Percentiles rank a stretch among this genome's conserved stretches.
These are phyloP conservation scores for Athelia psychrophila DNA, from an alignment of 1,284 basidiomycete genomes.

Conservation along the genomic window DNA sequence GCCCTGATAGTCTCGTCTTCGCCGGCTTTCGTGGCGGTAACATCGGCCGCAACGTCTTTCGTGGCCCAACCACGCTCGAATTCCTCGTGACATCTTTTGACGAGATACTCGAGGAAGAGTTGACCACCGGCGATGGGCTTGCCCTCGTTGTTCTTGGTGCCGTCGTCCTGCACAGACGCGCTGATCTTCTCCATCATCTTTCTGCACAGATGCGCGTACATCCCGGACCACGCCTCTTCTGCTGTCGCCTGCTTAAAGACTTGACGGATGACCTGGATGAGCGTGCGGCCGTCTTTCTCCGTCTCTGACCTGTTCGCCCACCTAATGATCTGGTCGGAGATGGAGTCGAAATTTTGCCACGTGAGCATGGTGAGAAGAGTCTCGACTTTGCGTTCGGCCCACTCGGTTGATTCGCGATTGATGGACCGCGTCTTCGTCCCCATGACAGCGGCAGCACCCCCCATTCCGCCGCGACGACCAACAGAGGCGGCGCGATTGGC, in stretches of 20 bases:
- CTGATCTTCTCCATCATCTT: constrained; percentile 93
- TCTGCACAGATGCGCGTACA: constrained; percentile 94
- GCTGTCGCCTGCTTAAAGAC: constrained; percentile 98
- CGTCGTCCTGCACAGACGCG: constrained; percentile 83
- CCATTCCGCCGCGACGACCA: constrained; percentile 37
- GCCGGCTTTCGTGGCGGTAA: constrained; percentile 52
- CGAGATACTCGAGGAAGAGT: no score
- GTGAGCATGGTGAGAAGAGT: constrained; percentile 93
- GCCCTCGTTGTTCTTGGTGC: constrained; percentile 74
- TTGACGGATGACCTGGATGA: constrained; percentile 93
- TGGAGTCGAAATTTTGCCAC: constrained; percentile 96
- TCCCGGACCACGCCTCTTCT: constrained; percentile 93
- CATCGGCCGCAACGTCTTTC: constrained; percentile 61
- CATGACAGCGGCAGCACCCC: constrained; percentile 54
- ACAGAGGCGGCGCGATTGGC: constrained; percentile 51
- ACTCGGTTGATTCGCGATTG: constrained; percentile 72
- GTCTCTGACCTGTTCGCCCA: constrained; percentile 95
- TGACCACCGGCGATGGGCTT: constrained; percentile 87
- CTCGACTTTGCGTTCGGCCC: constrained; percentile 94
- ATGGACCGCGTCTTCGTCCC: constrained; percentile 36
- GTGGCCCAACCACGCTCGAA: no score
- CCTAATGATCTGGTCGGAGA: constrained; percentile 87
- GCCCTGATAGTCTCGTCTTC: constrained; percentile 61
- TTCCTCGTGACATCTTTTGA: no score
- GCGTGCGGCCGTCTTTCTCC: constrained; percentile 90